Conservation (phyloP, 192 early-diverging fungal species). For the Backusella tarrabulga region DNA sequence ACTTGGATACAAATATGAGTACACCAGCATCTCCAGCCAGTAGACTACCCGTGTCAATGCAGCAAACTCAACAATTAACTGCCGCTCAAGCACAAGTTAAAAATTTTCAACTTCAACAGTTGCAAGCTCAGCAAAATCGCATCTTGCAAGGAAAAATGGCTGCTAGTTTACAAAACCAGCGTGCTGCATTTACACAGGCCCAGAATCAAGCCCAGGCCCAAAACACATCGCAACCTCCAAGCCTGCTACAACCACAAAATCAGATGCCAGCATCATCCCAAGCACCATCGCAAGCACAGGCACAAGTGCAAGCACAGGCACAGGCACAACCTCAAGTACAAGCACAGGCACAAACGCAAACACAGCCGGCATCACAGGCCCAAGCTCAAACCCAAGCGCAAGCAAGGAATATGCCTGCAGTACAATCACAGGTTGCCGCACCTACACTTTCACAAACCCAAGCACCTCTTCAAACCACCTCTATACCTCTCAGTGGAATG, state of each 20-base stretch:
- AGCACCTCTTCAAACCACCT: conserved; percentile 6
- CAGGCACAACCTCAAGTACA: conserved; percentile 30
- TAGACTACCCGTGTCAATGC: conserved; percentile 2
- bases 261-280: background rate
- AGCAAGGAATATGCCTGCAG: background rate
- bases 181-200: conserved; percentile 5
- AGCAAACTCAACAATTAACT: conserved; percentile 17
- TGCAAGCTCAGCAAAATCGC: conserved; percentile 19
- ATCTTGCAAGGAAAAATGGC: conserved; percentile 18
- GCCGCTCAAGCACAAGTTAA: conserved; percentile 19
- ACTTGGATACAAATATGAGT: conserved; percentile 15
- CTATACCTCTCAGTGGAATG: background rate
- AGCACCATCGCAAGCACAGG: background rate
- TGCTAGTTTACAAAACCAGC: conserved; percentile 17
- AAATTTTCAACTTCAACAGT: conserved; percentile 14
- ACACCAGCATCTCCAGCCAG: conserved; percentile 18
- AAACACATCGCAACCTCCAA: background rate
- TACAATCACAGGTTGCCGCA: conserved; percentile 7
- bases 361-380: conserved; percentile 3
- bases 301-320: conserved; percentile 8
- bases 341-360: conserved; percentile 8
- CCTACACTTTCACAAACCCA: conserved; percentile 12
- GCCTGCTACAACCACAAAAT: background rate
- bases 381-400: conserved; percentile 6
- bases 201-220: conserved; percentile 8